phyloP scores from a whole-genome alignment of 225 moss, liverwort and hornwort genomes.

The Polytrichum formosum region DNA sequence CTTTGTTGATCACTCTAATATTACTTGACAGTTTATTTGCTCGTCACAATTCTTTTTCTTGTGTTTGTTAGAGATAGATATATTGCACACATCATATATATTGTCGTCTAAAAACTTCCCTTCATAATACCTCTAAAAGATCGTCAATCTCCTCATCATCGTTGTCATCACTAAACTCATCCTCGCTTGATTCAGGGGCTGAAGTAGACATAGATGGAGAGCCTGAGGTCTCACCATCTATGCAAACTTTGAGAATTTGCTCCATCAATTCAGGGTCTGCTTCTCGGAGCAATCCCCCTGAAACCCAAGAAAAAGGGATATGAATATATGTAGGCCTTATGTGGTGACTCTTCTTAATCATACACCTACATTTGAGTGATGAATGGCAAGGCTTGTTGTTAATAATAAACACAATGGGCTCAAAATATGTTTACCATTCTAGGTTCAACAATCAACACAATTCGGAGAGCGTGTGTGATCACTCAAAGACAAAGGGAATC shows the following conservation, averaged over 20 bases:
- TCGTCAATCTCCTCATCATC: background rate
- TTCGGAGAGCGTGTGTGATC: no score
- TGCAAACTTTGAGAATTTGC: conserved; percentile 37
- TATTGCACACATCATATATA: background rate
- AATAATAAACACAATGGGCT: no score
- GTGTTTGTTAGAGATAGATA: no score
- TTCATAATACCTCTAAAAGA: background rate
- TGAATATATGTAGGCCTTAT: background rate
- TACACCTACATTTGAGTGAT: no score
- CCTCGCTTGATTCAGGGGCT: background rate
- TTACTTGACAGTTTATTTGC: no score
- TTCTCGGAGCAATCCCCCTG: conserved; percentile 53
- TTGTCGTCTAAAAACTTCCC: background rate
- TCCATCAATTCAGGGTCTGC: conserved; percentile 51
- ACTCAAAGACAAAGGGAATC: no score
- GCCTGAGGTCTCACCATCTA: conserved; percentile 50
- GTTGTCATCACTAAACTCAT: background rate
- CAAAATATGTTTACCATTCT: no score
- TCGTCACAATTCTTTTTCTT: no score
- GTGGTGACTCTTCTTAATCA: no score
- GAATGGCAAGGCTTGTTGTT: no score
- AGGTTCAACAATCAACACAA: no score
- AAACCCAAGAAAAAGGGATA: background rate
- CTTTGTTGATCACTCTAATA: background rate
- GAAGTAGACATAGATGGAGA: conserved; percentile 14